phyloP scores from a whole-genome alignment of 2,329 filamentous ascomycete genomes.

The Daldinia sp. region DNA sequence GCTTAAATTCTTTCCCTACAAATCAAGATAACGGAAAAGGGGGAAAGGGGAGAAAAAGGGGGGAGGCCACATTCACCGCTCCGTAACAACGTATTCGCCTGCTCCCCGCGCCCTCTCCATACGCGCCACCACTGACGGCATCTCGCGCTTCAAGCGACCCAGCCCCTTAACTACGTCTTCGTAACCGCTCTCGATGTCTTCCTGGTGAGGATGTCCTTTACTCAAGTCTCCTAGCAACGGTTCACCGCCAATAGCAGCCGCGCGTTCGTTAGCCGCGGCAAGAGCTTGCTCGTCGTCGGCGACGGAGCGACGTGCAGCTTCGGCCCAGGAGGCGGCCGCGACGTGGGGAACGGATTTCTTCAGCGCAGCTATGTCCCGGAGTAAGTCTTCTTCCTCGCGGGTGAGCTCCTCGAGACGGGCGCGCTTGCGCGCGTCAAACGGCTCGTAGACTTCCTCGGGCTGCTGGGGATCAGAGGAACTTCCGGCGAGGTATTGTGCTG shows the following conservation, averaged over 20 bases:
- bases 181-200: conserved; percentile 57
- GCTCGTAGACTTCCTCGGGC: conserved; percentile 60
- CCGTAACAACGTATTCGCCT: conserved; percentile 64
- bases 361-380: conserved; percentile 69
- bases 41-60: background rate
- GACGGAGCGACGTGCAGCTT: conserved; percentile 51
- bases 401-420: conserved; percentile 67
- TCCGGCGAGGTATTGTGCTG: conserved; percentile 50
- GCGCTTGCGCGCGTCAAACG: conserved; percentile 67
- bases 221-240: conserved; percentile 28
- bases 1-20: background rate
- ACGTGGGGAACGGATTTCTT: conserved; percentile 61
- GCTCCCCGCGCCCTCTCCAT: conserved; percentile 71
- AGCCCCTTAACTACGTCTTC: conserved; percentile 59
- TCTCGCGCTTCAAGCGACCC: conserved; percentile 63
- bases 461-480: conserved; percentile 27
- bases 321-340: conserved; percentile 55
- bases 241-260: conserved; percentile 14
- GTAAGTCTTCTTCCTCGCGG: conserved; percentile 68
- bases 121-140: conserved; percentile 69
- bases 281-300: conserved; percentile 58
- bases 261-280: conserved; percentile 41
- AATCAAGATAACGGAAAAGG: background rate
- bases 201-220: conserved; percentile 51
- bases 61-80: conserved; percentile 42